phyloP scores from a whole-genome alignment of 176 grass and related monocot species.

The Secale cereale region DNA sequence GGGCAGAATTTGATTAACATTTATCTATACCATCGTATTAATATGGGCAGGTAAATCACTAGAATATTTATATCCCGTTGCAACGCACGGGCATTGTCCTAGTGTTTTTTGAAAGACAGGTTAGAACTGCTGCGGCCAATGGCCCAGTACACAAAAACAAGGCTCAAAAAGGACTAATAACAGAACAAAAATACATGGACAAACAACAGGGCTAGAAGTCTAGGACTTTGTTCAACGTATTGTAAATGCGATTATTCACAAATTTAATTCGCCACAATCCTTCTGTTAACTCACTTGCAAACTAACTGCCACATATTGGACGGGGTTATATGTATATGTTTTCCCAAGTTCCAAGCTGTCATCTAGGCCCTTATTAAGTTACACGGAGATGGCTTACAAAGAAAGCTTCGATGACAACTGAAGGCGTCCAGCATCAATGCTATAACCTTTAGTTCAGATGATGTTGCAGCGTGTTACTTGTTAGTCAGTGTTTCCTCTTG shows the following conservation, averaged over 20 bases:
- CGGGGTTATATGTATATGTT: neutral
- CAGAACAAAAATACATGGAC: too few relatives aligned
- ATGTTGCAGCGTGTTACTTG: neutral
- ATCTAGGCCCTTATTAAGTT: neutral
- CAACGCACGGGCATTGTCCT: too few relatives aligned
- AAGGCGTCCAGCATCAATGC: neutral
- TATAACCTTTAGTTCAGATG: conserved; percentile 1
- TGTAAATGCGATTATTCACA: neutral
- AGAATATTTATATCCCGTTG: too few relatives aligned
- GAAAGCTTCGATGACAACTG: neutral
- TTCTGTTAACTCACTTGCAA: neutral
- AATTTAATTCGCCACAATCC: neutral
- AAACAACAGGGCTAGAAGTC: too few relatives aligned
- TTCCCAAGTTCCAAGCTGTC: neutral
- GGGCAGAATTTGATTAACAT: too few relatives aligned
- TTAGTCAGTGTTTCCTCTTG: neutral
- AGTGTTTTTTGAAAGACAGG: too few relatives aligned
- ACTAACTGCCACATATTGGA: conserved; percentile 11
- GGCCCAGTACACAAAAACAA: too few relatives aligned
- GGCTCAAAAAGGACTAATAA: too few relatives aligned
- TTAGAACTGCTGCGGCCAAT: too few relatives aligned
- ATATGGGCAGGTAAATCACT: too few relatives aligned
- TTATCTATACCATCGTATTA: too few relatives aligned
- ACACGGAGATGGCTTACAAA: neutral
- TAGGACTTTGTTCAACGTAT: neutral